Evolutionary conservation across 768 basidiomycete species (phyloP).

Genomic region (Macrolepiota albuminosa): DNA sequence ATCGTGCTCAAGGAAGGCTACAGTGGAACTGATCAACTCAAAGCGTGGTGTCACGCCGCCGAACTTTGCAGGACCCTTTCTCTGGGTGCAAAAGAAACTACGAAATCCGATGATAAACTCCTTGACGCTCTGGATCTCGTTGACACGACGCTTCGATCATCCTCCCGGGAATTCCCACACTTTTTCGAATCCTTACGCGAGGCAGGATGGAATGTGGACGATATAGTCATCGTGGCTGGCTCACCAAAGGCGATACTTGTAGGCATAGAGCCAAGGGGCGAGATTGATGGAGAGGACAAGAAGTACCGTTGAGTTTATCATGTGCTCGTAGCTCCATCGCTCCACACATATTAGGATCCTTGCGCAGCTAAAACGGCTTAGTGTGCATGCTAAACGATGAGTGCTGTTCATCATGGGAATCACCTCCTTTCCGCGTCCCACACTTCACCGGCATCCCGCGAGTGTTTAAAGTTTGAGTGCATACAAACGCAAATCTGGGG

Average conservation of each 20-base stretch:
- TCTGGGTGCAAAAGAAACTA: background rate
- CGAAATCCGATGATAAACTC: background rate
- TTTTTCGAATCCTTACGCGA: conserved; percentile 22
- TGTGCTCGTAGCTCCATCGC: background rate
- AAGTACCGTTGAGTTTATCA: conserved; percentile 15
- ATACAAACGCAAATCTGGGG: conserved; percentile 4
- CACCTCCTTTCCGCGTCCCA: background rate
- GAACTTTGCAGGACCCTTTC: conserved; percentile 27
- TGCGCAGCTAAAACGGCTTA: background rate
- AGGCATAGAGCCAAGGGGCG: conserved; percentile 5
- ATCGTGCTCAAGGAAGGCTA: conserved; percentile 51
- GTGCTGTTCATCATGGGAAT: conserved; percentile 1
- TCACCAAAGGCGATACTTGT: conserved; percentile 26
- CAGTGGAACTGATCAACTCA: conserved; percentile 41
- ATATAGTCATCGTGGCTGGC: conserved; percentile 26
- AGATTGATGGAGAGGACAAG: conserved; percentile 13
- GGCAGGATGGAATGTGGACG: conserved; percentile 37
- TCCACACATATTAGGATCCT: background rate
- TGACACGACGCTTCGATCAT: conserved; percentile 13
- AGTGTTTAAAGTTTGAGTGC: conserved; percentile 4
- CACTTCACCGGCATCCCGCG: background rate
- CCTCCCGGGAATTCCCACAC: conserved; percentile 15
- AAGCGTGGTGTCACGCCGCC: conserved; percentile 48
- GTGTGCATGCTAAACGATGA: background rate
- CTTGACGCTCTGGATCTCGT: conserved; percentile 17